Evolutionary conservation across 495 filamentous ascomycete species (phyloP).

Genomic region (Aspergillus sclerotiicarbonarius): DNA sequence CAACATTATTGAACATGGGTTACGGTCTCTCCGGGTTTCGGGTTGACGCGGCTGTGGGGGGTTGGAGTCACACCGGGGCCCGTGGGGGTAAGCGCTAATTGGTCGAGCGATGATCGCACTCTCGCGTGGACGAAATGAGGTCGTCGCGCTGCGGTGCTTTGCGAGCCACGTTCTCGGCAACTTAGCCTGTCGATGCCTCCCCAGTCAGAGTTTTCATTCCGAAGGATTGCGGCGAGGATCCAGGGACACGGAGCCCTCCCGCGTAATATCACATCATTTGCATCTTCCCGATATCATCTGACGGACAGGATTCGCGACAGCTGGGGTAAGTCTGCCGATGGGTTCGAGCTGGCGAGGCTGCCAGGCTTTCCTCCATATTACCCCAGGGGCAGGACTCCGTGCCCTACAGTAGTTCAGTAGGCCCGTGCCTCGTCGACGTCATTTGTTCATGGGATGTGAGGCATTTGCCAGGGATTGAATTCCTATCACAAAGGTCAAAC

Average conservation of each 20-base stretch:
- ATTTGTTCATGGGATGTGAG: too few relatives aligned
- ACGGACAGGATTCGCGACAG: not conserved
- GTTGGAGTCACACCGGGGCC: not conserved
- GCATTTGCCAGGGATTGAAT: too few relatives aligned
- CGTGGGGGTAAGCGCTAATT: not conserved
- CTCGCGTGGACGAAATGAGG: not conserved
- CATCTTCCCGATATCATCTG: not conserved
- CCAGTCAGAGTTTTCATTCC: not conserved
- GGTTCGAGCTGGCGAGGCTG: not conserved
- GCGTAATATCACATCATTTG: not conserved
- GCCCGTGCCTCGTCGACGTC: too few relatives aligned
- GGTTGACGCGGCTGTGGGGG: not conserved
- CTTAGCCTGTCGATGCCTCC: not conserved
- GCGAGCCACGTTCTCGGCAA: not conserved
- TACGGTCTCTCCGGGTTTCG: not conserved
- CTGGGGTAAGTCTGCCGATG: not conserved
- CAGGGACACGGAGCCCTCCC: not conserved
- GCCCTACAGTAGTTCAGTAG: not conserved
- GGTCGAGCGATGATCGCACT: not conserved
- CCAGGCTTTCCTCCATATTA: not conserved
- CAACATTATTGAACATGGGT: too few relatives aligned
- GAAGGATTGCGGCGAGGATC: not conserved
- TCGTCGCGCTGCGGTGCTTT: not conserved
- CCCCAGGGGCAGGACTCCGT: not conserved
- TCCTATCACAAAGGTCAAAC: too few relatives aligned